Base-by-base conservation (phyloP, 2,329 filamentous ascomycete genomes). In the Bipolaris victoriae region DNA sequence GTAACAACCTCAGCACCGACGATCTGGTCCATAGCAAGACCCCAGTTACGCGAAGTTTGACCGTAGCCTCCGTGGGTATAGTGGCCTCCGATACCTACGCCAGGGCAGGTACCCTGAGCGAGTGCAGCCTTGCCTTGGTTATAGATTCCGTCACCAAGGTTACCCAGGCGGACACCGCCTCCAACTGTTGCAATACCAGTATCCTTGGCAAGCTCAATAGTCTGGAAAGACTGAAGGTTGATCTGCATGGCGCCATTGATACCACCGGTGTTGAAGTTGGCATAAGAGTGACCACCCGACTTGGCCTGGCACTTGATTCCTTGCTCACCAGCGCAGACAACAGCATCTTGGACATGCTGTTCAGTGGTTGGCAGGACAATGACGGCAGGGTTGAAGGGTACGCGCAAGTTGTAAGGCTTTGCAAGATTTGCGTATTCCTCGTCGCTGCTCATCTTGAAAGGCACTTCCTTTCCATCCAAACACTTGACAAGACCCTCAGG, bases 221-320 rank as follows among this genome's bases (percentile, higher is more conserved):
- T 71, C 58, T 80, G 78, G 61, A 84, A 77, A 16, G 76, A 68
- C 60, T 80, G 72, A 49, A 84, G 72, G 63, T 81, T 79, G 29
- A 84, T 77, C 7, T 81, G 76, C 62, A 84, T 70, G 40, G 78
- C 76, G 3, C 81, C 81, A 55, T 84, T 74, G 63, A 81, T 77
- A 7, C 82, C 82, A 29, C 81, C 81, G 0, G 81, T 76, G 3
- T 80, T 80, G 57, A 79, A 80, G 0, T 79, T 81, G 0, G 78
- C 86, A 61, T 87, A 90, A 0, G 85, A 88, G 65, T 89, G 87
- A 0, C 87, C 87, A 3, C 87, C 87, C 1, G 85, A 86, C 61
- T 81, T 84, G 20, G 87, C 83, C 67, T 88, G 86, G 0, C 89
- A 84, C 61, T 84, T 83, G 50, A 84, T 72, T 5, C 76, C 75